phyloP scores from a whole-genome alignment of 2,329 filamentous ascomycete species.

The Colletotrichum agaves region DNA sequence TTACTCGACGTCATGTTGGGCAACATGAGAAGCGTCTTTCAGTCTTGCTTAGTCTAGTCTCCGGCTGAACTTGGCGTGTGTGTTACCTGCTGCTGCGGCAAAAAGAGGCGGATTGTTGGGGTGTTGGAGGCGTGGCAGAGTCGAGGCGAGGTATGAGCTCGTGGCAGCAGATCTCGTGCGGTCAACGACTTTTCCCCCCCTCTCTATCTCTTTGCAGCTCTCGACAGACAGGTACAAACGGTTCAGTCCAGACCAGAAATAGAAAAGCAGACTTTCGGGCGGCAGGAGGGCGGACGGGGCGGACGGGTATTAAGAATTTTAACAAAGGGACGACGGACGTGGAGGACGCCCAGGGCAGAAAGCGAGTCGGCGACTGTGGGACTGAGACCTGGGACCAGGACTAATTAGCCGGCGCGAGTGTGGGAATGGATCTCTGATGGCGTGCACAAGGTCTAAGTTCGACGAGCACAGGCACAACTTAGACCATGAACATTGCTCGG shows the following conservation, averaged over 20 bases:
- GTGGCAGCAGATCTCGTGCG: background rate
- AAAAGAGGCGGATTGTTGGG: constrained; percentile 7
- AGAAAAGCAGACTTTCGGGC: constrained; percentile 30
- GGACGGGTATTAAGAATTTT: constrained; percentile 32
- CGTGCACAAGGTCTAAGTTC: constrained; percentile 21
- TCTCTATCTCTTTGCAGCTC: constrained; percentile 7
- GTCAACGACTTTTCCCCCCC: background rate
- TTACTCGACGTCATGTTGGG: constrained; percentile 60
- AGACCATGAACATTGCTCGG: constrained; percentile 24
- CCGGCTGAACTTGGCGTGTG: constrained; percentile 27
- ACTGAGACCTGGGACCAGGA: constrained; percentile 30
- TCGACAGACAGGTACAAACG: constrained; percentile 21
- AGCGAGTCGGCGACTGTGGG: constrained; percentile 27
- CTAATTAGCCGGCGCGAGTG: constrained; percentile 8
- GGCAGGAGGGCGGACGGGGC: constrained; percentile 25
- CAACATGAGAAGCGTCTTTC: constrained; percentile 40
- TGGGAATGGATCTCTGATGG: constrained; percentile 28
- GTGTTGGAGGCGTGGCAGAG: constrained; percentile 2
- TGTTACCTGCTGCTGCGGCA: constrained; percentile 24
- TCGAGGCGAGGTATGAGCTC: background rate
- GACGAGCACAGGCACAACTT: constrained; percentile 21
- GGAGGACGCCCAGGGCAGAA: constrained; percentile 13
- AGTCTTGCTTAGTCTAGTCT: constrained; percentile 29
- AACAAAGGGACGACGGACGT: constrained; percentile 24
- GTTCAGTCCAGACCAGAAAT: constrained; percentile 25